Evolutionary conservation across 2,329 filamentous ascomycete species (phyloP), one percentile per base, ranked within the genome.

Genomic region (Periconia digitata): DNA sequence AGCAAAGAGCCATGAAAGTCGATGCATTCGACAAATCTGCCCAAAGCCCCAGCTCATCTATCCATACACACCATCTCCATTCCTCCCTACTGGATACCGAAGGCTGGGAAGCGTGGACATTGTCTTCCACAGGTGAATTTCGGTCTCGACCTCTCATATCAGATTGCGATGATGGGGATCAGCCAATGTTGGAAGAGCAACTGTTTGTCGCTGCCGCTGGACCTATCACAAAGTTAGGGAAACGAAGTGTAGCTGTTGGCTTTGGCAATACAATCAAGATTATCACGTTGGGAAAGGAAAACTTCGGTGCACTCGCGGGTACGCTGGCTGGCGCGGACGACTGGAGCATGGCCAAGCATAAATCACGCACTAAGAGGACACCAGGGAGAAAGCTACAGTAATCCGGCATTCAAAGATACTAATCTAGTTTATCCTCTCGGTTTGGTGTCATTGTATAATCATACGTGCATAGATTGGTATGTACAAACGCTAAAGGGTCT

Each of bases 241-340:
- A 80, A 40, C 77, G 79, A 39, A 86, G 85, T 43, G 77, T 89
- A 3, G 88, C 83, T 0, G 79, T 92, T 23, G 86, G 81, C 0
- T 83, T 91, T 50, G 89, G 87, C 12, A 88, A 90, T 56, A 77
- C 83, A 1, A 77, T 91, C 60, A 91, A 90, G 70, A 73, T 91
- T 43, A 79, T 91, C 47, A 83, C 81, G 2, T 74, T 86, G 6
- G 86, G 85, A 6, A 79, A 82, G 53, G 85, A 87, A 62, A 75
- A 81, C 24, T 87, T 86, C 58, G 82, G 85, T 40, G 59, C 55
- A 29, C 40, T 35, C 38, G 15, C 21, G 67, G 21, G 60, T 46
- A 50, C 37, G 6, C 18, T 38, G 3, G 34, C 37, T 27, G 34
- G 46, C 6, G 32, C 22, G 24, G 23, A 50, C 3, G 50, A 51